Evolutionary conservation across 805 yeast genomes (phyloP).

Genomic region (Nakazawaea sp.): DNA sequence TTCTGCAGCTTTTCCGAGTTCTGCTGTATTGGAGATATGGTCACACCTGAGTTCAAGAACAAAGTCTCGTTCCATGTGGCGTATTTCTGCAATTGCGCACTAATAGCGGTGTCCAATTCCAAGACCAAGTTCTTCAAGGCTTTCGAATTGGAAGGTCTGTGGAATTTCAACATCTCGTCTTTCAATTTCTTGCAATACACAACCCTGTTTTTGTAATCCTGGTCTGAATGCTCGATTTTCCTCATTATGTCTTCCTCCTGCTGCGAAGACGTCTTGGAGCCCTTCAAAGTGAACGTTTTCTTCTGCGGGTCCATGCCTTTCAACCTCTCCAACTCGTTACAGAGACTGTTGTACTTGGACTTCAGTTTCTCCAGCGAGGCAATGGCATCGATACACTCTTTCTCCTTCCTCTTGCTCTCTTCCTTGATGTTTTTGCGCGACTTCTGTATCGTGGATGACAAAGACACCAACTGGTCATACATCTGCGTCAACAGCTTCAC

Average conservation of each 20-base stretch:
- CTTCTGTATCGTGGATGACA: conserved; percentile 63
- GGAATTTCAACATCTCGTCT: conserved; percentile 61
- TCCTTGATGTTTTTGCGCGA: conserved; percentile 77
- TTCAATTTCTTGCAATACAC: conserved; percentile 65
- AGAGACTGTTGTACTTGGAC: conserved; percentile 64
- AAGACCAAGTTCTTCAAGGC: conserved; percentile 70
- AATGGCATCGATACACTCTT: conserved; percentile 78
- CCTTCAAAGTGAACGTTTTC: conserved; percentile 75
- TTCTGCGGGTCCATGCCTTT: conserved; percentile 72
- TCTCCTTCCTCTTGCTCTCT: conserved; percentile 73
- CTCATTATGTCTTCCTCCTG: conserved; percentile 82
- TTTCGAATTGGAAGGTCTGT: conserved; percentile 71
- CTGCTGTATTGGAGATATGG: conserved; percentile 57
- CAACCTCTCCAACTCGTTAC: conserved; percentile 81
- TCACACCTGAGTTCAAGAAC: conserved; percentile 77
- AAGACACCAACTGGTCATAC: conserved; percentile 75
- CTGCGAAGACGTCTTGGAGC: conserved; percentile 73
- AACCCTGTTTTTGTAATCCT: conserved; percentile 77
- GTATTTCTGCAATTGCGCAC: conserved; percentile 82
- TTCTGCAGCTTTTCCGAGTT: conserved; percentile 36
- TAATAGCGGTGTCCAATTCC: conserved; percentile 86
- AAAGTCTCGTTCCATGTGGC: conserved; percentile 83
- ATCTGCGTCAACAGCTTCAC: conserved; percentile 75
- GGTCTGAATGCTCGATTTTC: conserved; percentile 79
- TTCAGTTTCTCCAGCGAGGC: conserved; percentile 85